Evolutionary conservation across 2,329 filamentous ascomycete species (phyloP).

Genomic region (Dothistroma septosporum): DNA sequence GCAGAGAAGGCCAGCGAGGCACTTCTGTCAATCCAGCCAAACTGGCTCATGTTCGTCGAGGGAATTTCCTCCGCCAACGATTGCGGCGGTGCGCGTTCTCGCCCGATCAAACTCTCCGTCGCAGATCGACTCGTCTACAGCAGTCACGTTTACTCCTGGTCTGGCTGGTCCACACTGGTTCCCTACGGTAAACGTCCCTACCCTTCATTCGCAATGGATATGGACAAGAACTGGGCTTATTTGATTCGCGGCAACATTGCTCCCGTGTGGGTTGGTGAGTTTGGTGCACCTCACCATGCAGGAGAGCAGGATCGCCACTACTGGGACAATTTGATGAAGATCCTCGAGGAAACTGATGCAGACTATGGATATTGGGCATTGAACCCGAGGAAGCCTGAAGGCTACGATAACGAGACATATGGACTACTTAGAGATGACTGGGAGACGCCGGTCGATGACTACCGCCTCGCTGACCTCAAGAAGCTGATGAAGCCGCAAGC

Average conservation of each 20-base stretch:
- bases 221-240: constrained; percentile 64
- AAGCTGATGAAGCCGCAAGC: constrained; percentile 21
- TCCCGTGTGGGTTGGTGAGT: constrained; percentile 67
- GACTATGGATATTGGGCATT: constrained; percentile 62
- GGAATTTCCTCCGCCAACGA: constrained; percentile 66
- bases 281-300: constrained; percentile 56
- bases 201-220: constrained; percentile 58
- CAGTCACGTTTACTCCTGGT: constrained; percentile 66
- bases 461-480: constrained; percentile 22
- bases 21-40: constrained; percentile 55
- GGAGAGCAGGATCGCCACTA: constrained; percentile 59
- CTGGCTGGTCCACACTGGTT: constrained; percentile 55
- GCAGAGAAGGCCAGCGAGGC: constrained; percentile 61
- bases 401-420: constrained; percentile 57
- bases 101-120: constrained; percentile 57
- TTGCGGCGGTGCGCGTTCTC: constrained; percentile 51
- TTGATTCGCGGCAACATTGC: constrained; percentile 54
- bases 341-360: constrained; percentile 55
- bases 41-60: constrained; percentile 66
- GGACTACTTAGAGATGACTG: constrained; percentile 61
- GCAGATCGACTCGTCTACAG: constrained; percentile 60
- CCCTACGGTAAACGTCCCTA: constrained; percentile 60
- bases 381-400: constrained; percentile 60
- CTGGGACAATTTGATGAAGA: constrained; percentile 60
- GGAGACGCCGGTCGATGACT: constrained; percentile 45